Conservation (phyloP, 1,139 yeast species). For the Yamadazyma atlantica region DNA sequence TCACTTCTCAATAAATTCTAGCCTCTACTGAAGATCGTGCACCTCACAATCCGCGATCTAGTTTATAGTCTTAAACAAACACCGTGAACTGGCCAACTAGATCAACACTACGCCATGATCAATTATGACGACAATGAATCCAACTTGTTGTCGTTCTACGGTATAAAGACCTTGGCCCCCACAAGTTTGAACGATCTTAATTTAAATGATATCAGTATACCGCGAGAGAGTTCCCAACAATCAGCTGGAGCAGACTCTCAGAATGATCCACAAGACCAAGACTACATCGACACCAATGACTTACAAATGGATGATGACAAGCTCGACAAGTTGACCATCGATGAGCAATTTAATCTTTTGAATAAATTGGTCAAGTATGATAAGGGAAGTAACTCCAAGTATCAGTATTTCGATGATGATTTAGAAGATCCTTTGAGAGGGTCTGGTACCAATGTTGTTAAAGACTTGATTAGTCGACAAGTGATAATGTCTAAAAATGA, state of each 20-base stretch:
- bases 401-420: constrained; percentile 18
- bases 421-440: constrained; percentile 59
- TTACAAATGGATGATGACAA: constrained; percentile 1
- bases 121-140: constrained; percentile 25
- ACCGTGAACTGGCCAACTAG: no score
- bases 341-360: constrained; percentile 32
- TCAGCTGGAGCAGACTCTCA: constrained; percentile 16
- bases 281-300: not conserved
- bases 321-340: constrained; percentile 23
- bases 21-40: no score
- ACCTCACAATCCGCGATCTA: not conserved
- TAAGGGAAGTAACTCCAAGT: constrained; percentile 5
- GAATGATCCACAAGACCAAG: no score
- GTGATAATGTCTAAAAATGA: constrained; percentile 39
- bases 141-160: constrained; percentile 23
- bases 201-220: constrained; percentile 6
- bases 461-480: constrained; percentile 39
- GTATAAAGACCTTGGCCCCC: constrained; percentile 26
- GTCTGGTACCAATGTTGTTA: constrained; percentile 42
- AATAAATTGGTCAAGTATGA: constrained; percentile 22
- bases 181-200: constrained; percentile 21
- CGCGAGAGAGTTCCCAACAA: constrained; percentile 19
- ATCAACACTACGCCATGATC: constrained; percentile 20
- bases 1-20: no score
- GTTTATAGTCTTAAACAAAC: not conserved